A percentile compares a stretch with the other conserved stretches of the same genome.
Evolutionary conservation across 106 monocot genomes (phyloP).

Genomic region (Platanthera guangdongensis): DNA sequence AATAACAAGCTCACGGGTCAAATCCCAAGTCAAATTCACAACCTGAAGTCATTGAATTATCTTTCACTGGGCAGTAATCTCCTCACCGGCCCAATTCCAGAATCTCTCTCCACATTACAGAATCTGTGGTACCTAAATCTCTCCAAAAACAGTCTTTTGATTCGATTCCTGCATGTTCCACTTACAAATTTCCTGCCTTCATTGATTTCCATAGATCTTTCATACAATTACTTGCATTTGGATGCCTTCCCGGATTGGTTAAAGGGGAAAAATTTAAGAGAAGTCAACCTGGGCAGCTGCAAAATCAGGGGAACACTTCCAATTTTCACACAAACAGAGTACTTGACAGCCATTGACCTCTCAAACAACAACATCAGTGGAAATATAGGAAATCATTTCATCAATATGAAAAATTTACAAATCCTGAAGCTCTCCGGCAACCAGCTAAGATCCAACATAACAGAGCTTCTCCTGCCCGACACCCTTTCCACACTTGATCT

Average conservation of each 20-base stretch:
- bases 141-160: constrained; percentile 44
- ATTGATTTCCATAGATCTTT: constrained; percentile 59
- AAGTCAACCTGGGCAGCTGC: constrained; percentile 55
- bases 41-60: constrained; percentile 39
- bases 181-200: constrained; percentile 42
- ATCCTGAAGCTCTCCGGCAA: constrained; percentile 36
- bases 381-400: constrained; percentile 21
- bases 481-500: constrained; percentile 32
- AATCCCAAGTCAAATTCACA: constrained; percentile 48
- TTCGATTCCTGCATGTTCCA: constrained; percentile 23
- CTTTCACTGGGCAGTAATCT: constrained; percentile 48
- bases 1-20: constrained; percentile 59
- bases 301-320: constrained; percentile 27
- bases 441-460: constrained; percentile 18
- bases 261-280: constrained; percentile 27
- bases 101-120: constrained; percentile 32
- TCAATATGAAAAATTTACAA: constrained; percentile 29
- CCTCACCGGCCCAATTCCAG: constrained; percentile 60
- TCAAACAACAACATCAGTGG: constrained; percentile 53
- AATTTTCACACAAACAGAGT: constrained; percentile 19
- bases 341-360: constrained; percentile 41
- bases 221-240: constrained; percentile 48
- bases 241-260: constrained; percentile 52
- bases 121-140: constrained; percentile 79
- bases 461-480: constrained; percentile 23